Base-by-base conservation (phyloP, 2,329 filamentous ascomycete genomes). In the Ophiocordyceps camponoti-leonardi region DNA sequence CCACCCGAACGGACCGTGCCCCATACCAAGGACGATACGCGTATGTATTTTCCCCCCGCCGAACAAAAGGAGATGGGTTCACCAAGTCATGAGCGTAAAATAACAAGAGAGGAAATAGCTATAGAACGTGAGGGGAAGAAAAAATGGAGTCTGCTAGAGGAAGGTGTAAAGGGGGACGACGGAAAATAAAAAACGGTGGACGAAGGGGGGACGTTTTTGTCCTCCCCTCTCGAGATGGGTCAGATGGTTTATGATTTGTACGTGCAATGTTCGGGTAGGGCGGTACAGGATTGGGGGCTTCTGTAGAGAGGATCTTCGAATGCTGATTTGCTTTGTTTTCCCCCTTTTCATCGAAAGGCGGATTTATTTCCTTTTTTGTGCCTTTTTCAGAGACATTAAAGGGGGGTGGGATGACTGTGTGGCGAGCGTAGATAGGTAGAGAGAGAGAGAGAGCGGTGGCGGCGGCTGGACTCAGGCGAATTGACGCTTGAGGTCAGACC, bases 401-500 rank as follows among this genome's bases (percentile, higher is more conserved):
- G 26, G 26, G 26, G 26, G 26, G 10, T 28, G 26, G 23, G 23
- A 5, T 4, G 8, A 8, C 8, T 26, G 23, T 4, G 8, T 26
- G 23, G 23, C 23, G 23, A 26, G 23, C 8, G 23, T 26, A 26
- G 8, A n/a, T n/a, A n/a, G n/a, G n/a, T n/a, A n/a, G n/a, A n/a
- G n/a, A 23, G 22, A 4, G 22, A 23, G 22, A 23, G 22, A 23
- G 22, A 10, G 16, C 4, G 33, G 7, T 16, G n/a, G 5, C 10
- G 35, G n/a, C n/a, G 35, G 18, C n/a, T 39, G 11, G 31, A n/a
- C 18, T 39, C 35, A 72, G 42, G 63, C 66, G 54, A 78, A 75
- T 47, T 77, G 74, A 44, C 68, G 67, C 62, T 72, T 77, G 50
- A 90, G 67, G 54, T 90, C 85, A 44, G 75, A 77, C 83, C 83